Base-by-base conservation (phyloP, 306 rosid species). In the Psophocarpus tetragonolobus region DNA sequence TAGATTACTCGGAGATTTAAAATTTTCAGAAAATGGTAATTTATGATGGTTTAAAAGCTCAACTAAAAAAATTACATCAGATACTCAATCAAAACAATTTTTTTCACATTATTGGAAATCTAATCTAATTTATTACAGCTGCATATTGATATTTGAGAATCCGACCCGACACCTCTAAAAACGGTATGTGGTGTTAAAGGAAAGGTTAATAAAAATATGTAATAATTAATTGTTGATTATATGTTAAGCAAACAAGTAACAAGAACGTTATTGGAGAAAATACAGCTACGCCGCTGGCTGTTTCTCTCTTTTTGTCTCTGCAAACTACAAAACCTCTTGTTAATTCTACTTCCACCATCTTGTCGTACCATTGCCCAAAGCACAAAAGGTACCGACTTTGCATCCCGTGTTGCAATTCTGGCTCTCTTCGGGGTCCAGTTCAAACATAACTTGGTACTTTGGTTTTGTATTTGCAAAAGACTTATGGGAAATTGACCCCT, bases 381-480 rank as follows among this genome's bases (percentile, higher is more conserved):
- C 71, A 20, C 6, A 9, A 73, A 54, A 82, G 90, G 88, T 86
- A 62, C 58, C 81, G 69, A 21, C 57, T 74, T 26, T 48, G 12
- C 51, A 81, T 60, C 26, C 21, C 53, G 57, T 17, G 20, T 48
- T 45, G 17, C 60, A 45, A 66, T 65, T 12, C 12, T 10, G 0
- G 9, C 9, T 63, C 29, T 7, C 23, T 48, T 3, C 3, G 50
- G n/a, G 11, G 33, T 24, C 48, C 21, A 0, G 14, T 75, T 50
- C 58, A 50, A 61, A 6, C 48, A n/a, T 48, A 51, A 57, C 67
- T 68, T 57, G 57, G n/a, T 41, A 57, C 67, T 68, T 57, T 64
- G n/a, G 44, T 45, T 80, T 80, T 29, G 6, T 63, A 14, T 56
- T 35, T 32, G 20, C 0, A 1, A 21, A 50, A 6, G 13, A 39